Evolutionary conservation across 805 yeast genomes (phyloP), one percentile per base, ranked within the genome.

Genomic region (Wickerhamomyces canadensis): DNA sequence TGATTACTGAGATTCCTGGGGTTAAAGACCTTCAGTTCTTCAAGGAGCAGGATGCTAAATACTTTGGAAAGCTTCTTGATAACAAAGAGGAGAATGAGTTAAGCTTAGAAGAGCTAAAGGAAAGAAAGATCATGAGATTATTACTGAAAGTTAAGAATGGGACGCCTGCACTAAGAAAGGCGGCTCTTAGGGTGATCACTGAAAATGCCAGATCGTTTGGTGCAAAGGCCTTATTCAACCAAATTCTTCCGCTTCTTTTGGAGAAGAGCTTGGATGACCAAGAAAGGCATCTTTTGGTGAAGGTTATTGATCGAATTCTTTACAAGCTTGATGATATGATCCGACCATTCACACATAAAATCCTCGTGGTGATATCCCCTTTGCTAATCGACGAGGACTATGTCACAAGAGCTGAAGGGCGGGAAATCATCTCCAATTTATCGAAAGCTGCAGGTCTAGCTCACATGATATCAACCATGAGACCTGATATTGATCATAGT

Each of bases 361-460:
- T 89, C 3, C 54, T 89, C 19, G 72, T 74, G 13, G 95, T 85
- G 1, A 71, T 84, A 1, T 76, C 87, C 36, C 97, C 97, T 0
- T 59, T 87, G 38, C 63, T 89, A 26, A 73, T 84, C 7, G 96
- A 88, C 52, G 88, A 84, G 47, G 91, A 87, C 55, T 65, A 72
- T 36, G 68, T 77, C n/a, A 71, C 89, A 2, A 68, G 95, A 45
- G 58, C 74, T 4, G 93, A 85, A 54, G 93, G 95, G 2, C 68
- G 84, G 33, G 95, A 87, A 43, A 75, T 87, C 21, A 73, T 88
- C 14, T 70, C 89, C 0, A 80, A 75, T 42, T 61, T 91, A 16
- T 66, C 95, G 4, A 82, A 78, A 44, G 85, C 93, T 2, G 89
- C 85, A 3, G 98, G 98, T 0, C 60, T 89, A 24, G 73, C 88